Evolutionary conservation across 2,329 filamentous ascomycete species (phyloP).

Genomic region (Blastomyces parvus): DNA sequence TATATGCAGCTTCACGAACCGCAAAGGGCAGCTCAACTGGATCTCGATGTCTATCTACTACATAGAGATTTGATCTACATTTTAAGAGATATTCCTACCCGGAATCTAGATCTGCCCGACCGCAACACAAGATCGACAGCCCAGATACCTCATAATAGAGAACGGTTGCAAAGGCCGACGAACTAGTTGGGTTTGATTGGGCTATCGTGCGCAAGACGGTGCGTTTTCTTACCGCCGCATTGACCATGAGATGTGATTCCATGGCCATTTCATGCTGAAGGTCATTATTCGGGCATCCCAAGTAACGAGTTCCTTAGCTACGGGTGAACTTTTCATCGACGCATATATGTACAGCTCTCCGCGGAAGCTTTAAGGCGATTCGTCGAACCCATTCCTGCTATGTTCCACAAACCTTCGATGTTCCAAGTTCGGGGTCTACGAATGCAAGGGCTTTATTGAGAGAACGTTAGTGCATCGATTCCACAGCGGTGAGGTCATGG

Average conservation of each 20-base stretch:
- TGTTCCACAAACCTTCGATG: neutral
- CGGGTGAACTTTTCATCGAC: too few relatives aligned
- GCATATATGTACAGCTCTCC: too few relatives aligned
- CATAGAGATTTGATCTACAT: too few relatives aligned
- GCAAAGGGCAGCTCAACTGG: neutral
- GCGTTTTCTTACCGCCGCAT: too few relatives aligned
- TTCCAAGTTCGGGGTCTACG: neutral
- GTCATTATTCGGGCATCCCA: neutral
- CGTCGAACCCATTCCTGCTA: too few relatives aligned
- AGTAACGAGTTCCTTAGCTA: too few relatives aligned
- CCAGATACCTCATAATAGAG: neutral
- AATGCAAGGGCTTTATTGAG: neutral
- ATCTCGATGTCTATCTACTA: neutral
- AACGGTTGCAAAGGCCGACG: neutral
- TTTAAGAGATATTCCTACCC: too few relatives aligned
- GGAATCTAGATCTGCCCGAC: too few relatives aligned
- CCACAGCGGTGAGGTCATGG: neutral
- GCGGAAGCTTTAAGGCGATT: too few relatives aligned
- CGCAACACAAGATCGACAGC: neutral
- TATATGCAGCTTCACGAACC: neutral
- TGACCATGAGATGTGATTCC: too few relatives aligned
- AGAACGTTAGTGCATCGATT: neutral
- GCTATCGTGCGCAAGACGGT: too few relatives aligned
- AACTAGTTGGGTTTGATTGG: neutral
- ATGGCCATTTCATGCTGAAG: too few relatives aligned